A percentile compares a stretch with the other conserved stretches of the same genome.
Conservation (phyloP, 2,329 filamentous ascomycete genomes). For the Claviceps sp. region DNA sequence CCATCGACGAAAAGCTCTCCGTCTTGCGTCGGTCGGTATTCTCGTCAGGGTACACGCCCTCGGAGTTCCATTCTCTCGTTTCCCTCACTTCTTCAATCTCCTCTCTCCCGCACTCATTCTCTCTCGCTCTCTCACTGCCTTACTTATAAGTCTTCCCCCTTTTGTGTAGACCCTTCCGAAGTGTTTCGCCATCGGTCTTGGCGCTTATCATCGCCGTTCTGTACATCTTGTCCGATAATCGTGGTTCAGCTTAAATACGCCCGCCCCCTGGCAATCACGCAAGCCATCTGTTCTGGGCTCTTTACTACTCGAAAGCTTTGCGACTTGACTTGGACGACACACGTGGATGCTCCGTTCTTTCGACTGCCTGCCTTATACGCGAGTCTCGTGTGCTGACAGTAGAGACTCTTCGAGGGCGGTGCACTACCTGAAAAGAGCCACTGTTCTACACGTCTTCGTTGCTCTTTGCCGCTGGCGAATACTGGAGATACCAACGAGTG, state of each 20-base stretch:
- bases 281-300: not conserved
- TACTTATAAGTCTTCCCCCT: not conserved
- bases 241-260: not conserved
- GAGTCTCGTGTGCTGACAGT: not conserved
- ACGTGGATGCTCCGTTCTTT: not conserved
- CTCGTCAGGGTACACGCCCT: not conserved
- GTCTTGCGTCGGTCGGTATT: not conserved
- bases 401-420: not conserved
- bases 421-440: not conserved
- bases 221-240: not conserved
- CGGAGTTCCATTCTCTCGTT: constrained; percentile 1
- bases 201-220: not conserved
- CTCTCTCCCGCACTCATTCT: not conserved
- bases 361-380: not conserved
- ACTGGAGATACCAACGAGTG: not conserved
- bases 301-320: not conserved
- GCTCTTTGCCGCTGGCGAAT: not conserved
- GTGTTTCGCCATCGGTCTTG: not conserved
- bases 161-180: not conserved
- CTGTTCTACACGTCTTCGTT: not conserved
- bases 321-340: not conserved
- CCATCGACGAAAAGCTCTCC: not conserved
- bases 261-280: not conserved
- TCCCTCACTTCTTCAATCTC: not conserved
- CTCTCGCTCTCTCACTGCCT: no score